phyloP scores from a whole-genome alignment of 2,329 filamentous ascomycete genomes.

The Curvularia lunata region DNA sequence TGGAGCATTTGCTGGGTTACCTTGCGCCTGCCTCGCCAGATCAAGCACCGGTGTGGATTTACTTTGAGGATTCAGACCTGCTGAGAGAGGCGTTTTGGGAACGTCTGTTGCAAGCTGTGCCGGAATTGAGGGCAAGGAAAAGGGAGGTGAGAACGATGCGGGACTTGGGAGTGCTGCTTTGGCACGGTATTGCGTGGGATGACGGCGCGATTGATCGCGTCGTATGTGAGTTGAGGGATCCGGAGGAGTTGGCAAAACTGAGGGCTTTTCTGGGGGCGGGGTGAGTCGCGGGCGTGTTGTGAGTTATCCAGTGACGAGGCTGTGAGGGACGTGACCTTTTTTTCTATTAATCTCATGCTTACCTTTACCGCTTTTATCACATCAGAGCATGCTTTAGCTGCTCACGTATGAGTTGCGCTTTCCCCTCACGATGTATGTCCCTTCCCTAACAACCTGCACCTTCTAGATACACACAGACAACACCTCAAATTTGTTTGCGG shows the following conservation, averaged over 20 bases:
- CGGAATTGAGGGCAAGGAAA: constrained; percentile 44
- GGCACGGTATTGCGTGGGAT: constrained; percentile 70
- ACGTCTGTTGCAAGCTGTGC: constrained; percentile 45
- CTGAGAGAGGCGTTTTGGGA: constrained; percentile 62
- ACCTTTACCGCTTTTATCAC: no score
- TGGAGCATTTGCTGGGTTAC: constrained; percentile 65
- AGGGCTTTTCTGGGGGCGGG: constrained; percentile 46
- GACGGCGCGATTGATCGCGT: constrained; percentile 65
- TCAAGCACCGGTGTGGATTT: constrained; percentile 36
- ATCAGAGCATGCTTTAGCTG: neutral
- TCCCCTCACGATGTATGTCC: constrained; percentile 10
- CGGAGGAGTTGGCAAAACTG: constrained; percentile 61
- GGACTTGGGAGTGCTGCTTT: constrained; percentile 64
- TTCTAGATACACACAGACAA: constrained; percentile 24
- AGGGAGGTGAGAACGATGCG: constrained; percentile 54
- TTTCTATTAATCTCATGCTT: no score
- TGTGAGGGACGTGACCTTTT: neutral
- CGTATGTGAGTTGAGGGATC: constrained; percentile 59
- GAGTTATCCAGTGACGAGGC: neutral
- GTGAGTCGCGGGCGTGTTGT: neutral
- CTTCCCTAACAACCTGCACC: constrained; percentile 20
- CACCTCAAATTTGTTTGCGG: constrained; percentile 7
- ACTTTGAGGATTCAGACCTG: constrained; percentile 53
- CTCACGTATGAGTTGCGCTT: constrained; percentile 8
- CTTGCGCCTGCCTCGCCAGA: constrained; percentile 31